phyloP scores from a whole-genome alignment of 768 basidiomycete species.

The Suillus hirtellus region DNA sequence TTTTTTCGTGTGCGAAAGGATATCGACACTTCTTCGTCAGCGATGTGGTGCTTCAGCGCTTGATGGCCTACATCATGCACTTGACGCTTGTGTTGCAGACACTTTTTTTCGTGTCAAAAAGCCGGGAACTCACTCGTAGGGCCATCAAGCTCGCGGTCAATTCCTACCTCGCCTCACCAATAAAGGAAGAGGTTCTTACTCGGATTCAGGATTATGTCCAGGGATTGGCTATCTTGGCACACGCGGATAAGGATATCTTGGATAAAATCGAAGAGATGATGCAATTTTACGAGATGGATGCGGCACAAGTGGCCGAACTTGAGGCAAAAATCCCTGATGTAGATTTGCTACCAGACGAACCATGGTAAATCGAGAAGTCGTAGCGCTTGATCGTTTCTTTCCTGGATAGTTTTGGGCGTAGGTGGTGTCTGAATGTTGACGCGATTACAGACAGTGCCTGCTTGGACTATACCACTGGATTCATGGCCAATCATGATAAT shows the following conservation, averaged over 20 bases:
- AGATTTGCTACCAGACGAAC: not conserved
- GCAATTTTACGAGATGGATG: not conserved
- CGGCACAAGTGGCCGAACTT: not conserved
- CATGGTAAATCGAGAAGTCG: not conserved
- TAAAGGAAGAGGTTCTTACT: not conserved
- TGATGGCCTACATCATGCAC: conserved; percentile 29
- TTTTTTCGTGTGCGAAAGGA: too few relatives aligned
- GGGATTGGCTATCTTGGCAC: not conserved
- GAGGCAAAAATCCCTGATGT: not conserved
- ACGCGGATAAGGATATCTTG: not conserved
- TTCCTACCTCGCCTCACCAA: not conserved
- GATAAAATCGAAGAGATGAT: not conserved
- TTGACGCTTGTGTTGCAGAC: conserved; percentile 25
- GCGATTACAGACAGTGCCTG: too few relatives aligned
- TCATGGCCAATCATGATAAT: too few relatives aligned
- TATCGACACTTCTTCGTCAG: not conserved
- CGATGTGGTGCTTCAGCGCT: conserved; percentile 13
- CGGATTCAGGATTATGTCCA: not conserved
- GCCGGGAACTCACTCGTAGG: not conserved
- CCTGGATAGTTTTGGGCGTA: not conserved
- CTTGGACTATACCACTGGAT: not conserved
- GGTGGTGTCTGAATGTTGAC: too few relatives aligned
- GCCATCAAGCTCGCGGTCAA: not conserved
- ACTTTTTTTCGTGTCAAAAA: conserved; percentile 12
- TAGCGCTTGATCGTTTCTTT: too few relatives aligned